Evolutionary conservation across 441 rosid genomes (phyloP).

Genomic region (Erodium chrysanthum): DNA sequence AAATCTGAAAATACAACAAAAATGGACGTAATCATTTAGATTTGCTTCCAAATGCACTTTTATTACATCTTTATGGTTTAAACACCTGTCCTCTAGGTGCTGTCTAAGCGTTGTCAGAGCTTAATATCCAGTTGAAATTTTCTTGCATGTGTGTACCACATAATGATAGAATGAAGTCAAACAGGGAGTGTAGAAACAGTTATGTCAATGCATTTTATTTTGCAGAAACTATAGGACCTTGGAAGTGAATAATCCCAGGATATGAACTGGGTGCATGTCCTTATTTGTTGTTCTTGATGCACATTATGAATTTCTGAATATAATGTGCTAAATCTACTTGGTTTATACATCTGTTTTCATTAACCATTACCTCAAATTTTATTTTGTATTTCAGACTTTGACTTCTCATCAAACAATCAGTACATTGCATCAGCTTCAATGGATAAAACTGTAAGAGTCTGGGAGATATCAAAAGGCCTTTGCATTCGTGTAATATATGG

Average conservation of each 20-base stretch:
- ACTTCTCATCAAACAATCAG: slow-evolving; percentile 91
- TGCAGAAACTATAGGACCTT: neutral
- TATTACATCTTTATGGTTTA: neutral
- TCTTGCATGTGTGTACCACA: neutral
- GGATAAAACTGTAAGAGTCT: slow-evolving; percentile 95
- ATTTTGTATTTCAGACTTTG: slow-evolving; percentile 57
- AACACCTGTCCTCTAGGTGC: neutral
- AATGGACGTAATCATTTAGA: neutral
- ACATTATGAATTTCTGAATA: slow-evolving; percentile 1
- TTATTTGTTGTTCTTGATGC: neutral
- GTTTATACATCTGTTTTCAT: slow-evolving; percentile 7
- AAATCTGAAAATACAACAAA: neutral
- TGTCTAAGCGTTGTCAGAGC: neutral
- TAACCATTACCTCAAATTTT: slow-evolving; percentile 6
- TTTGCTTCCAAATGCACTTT: neutral
- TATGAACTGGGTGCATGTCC: slow-evolving; percentile 1
- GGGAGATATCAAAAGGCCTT: slow-evolving; percentile 83
- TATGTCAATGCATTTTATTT: neutral
- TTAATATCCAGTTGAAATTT: neutral
- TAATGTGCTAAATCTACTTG: neutral
- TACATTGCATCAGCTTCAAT: slow-evolving; percentile 81
- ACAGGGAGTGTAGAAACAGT: neutral
- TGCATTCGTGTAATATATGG: slow-evolving; percentile 95
- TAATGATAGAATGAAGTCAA: neutral
- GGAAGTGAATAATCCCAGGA: neutral